phyloP scores from a whole-genome alignment of 164 flowering plant species.

The Buxus sempervirens region DNA sequence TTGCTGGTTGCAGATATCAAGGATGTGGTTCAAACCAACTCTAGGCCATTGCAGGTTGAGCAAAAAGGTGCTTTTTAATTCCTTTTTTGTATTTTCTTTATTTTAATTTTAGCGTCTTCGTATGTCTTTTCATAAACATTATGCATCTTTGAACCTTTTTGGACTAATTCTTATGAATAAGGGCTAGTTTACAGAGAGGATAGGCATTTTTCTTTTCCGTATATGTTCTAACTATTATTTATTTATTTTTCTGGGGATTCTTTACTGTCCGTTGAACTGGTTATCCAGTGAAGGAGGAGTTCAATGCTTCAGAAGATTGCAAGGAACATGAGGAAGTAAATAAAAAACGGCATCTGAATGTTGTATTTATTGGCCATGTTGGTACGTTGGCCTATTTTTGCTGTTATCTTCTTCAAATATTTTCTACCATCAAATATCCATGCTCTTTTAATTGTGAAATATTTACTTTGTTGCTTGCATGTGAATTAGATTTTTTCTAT shows the following conservation, averaged over 20 bases:
- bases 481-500: no score
- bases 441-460: no score
- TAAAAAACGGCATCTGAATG: constrained; percentile 69
- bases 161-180: not conserved
- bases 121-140: no score
- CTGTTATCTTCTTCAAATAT: no score
- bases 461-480: no score
- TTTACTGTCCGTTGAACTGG: not conserved
- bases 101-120: not conserved
- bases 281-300: constrained; percentile 30
- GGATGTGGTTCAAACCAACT: constrained; percentile 11
- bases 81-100: not conserved
- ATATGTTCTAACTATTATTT: not conserved
- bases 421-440: no score
- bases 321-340: constrained; percentile 35
- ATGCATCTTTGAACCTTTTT: not conserved
- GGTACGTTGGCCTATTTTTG: constrained; percentile 34
- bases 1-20: constrained; percentile 12
- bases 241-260: not conserved
- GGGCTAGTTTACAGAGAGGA: not conserved
- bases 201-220: not conserved
- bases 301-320: constrained; percentile 20
- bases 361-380: constrained; percentile 79
- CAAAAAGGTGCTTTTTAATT: constrained; percentile 20
- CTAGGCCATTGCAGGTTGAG: constrained; percentile 23